Evolutionary conservation across 2,329 filamentous ascomycete genomes (phyloP).

Genomic region (Fusarium nematophilum): DNA sequence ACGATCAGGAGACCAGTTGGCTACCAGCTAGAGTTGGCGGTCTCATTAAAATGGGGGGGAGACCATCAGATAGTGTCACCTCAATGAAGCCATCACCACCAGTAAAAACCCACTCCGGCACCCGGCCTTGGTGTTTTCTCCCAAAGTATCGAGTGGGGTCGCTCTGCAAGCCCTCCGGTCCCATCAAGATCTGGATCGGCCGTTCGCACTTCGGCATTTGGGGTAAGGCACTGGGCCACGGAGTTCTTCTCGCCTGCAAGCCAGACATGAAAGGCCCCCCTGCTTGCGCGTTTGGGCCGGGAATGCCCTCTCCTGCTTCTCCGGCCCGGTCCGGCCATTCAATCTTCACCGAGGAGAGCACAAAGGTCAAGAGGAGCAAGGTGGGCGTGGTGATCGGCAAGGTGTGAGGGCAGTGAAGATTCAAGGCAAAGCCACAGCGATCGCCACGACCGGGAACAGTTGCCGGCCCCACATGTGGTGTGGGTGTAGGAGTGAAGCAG

Average conservation of each 20-base stretch:
- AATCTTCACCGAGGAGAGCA: slow-evolving; percentile 5
- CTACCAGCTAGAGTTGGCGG: too few species aligned
- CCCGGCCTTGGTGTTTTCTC: slow-evolving; percentile 36
- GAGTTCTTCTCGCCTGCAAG: not conserved
- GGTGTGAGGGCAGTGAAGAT: slow-evolving; percentile 9
- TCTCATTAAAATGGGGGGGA: not conserved
- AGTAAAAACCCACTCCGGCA: slow-evolving; percentile 6
- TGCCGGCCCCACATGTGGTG: slow-evolving; percentile 37
- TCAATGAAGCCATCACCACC: slow-evolving; percentile 36
- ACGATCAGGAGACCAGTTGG: not conserved
- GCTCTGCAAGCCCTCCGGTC: slow-evolving; percentile 19
- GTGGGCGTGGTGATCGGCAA: not conserved
- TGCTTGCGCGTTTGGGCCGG: slow-evolving; percentile 1
- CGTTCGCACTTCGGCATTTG: slow-evolving; percentile 32
- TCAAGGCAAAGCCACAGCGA: slow-evolving; percentile 17
- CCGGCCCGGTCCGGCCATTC: slow-evolving; percentile 31
- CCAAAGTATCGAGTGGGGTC: not conserved
- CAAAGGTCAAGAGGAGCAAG: slow-evolving; percentile 1
- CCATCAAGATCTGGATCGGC: slow-evolving; percentile 25
- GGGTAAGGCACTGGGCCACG: slow-evolving; percentile 4
- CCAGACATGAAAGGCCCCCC: too few species aligned
- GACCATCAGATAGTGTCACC: too few species aligned
- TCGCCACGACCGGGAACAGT: slow-evolving; percentile 40
- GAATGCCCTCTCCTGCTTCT: not conserved
- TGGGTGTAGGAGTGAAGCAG: not conserved